These are phyloP conservation scores for Sicyos baderoa DNA, from an alignment of 306 rosid species.

Conservation along the genomic window DNA sequence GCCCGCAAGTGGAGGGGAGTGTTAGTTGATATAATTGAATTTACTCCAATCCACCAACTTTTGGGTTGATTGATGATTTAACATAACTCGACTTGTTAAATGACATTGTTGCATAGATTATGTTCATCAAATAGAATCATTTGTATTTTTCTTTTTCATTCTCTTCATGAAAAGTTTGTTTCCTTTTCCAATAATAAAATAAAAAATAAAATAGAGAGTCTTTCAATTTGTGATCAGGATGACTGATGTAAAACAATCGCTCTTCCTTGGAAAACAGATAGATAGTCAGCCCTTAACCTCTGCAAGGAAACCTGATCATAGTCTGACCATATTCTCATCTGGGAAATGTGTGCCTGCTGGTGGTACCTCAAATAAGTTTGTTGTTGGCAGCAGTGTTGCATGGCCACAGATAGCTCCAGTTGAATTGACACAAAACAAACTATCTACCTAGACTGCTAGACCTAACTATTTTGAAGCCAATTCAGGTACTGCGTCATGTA, in stretches of 20 bases:
- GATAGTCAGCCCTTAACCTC: slow-evolving; percentile 29
- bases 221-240: slow-evolving; percentile 21
- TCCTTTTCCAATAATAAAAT: too few species aligned
- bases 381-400: slow-evolving; percentile 51
- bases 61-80: too few species aligned
- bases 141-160: too few species aligned
- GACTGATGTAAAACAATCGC: slow-evolving; percentile 24
- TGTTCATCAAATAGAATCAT: too few species aligned
- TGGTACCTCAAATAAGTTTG: slow-evolving; percentile 43
- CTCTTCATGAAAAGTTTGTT: too few species aligned
- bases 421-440: slow-evolving; percentile 53
- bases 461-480: slow-evolving; percentile 54
- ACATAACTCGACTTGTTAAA: too few species aligned
- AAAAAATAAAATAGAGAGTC: too few species aligned
- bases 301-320: slow-evolving; percentile 36
- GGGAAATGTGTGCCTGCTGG: slow-evolving; percentile 34
- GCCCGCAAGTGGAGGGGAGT: too few species aligned
- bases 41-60: too few species aligned
- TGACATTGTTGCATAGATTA: neutral
- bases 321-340: slow-evolving; percentile 39
- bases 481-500: slow-evolving; percentile 44
- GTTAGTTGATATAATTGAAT: too few species aligned
- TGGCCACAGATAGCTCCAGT: slow-evolving; percentile 52
- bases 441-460: slow-evolving; percentile 29
- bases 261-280: slow-evolving; percentile 40